Base-by-base conservation (phyloP, 1,284 basidiomycete species). In the Ustilago shanxiensis region DNA sequence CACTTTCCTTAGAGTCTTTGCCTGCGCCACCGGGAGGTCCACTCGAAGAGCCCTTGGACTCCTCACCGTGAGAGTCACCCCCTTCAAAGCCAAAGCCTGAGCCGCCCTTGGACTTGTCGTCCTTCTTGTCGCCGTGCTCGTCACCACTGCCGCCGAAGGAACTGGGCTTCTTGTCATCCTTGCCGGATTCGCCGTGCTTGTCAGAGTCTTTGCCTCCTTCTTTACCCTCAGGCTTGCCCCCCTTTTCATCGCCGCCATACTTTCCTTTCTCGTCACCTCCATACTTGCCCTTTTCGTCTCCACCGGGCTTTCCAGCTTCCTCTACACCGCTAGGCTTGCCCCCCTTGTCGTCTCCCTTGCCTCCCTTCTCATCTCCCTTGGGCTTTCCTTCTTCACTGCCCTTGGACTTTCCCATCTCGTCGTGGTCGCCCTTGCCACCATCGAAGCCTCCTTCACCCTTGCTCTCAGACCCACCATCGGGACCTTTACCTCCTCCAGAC, bases 131-230 rank as follows among this genome's bases (percentile, higher is more conserved):
- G 33, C 33, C 22, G 31, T 39, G 18, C 33, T 54, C 53, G 22
- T 60, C 65, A 31, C 53, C 66, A 29, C 65, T 45, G 16, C 59
- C 59, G 37, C 66, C 58, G 33, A 50, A 29, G 33, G 44, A n/a
- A 29, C 31, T 52, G 14, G 22, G 8, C 26, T 64, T 56, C 35
- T 39, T 39, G 33, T 37, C 35, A 20, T 22, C 44, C 44, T 45
- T 45, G 26, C 58, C 51, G 37, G 60, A 62, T 7, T 24, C 41
- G 9, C 33, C 52, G 33, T 33, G 41, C 5, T 45, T 35, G 44
- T 39, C 35, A 35, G 56, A 33, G 9, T 44, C 63, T 20, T 29
- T 47, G 18, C 10, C 31, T 11, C 45, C 22, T 1, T 26, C 24
- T n/a, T 57, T 47, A 13, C 44, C 55, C 37, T 56, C 24, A 28